Conservation (phyloP, 2,329 filamentous ascomycete species). For the Cercospora sp. region DNA sequence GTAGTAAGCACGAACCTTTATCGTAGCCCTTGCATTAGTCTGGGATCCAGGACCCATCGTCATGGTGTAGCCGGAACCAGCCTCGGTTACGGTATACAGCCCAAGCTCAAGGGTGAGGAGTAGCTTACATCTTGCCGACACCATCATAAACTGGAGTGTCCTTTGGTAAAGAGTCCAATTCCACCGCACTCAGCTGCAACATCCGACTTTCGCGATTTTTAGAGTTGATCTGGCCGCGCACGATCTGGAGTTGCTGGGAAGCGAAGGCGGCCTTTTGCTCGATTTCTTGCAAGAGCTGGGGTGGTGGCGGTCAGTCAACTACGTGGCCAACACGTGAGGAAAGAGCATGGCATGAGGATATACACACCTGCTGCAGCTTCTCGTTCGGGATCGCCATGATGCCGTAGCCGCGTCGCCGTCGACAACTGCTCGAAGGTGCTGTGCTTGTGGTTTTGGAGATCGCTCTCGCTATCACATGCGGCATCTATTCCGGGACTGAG, state of each 20-base stretch:
- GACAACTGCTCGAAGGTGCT: background rate
- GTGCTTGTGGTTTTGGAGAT: background rate
- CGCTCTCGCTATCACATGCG: background rate
- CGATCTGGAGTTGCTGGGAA: constrained; percentile 87
- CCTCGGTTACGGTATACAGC: constrained; percentile 16
- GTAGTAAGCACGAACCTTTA: constrained; percentile 83
- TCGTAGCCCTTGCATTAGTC: constrained; percentile 18
- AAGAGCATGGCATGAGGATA: background rate
- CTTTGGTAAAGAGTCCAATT: constrained; percentile 72
- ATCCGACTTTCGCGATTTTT: constrained; percentile 89
- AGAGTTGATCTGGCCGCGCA: constrained; percentile 76
- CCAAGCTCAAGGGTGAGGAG: constrained; percentile 6
- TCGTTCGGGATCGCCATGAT: constrained; percentile 90
- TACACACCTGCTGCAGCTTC: constrained; percentile 81
- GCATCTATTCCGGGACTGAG: background rate
- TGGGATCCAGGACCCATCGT: constrained; percentile 10
- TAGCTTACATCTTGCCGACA: constrained; percentile 84
- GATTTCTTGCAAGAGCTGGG: constrained; percentile 86
- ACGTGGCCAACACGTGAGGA: background rate
- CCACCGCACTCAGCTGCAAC: constrained; percentile 80
- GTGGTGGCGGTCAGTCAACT: constrained; percentile 18
- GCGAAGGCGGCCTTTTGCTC: constrained; percentile 84
- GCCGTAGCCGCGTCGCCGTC: background rate
- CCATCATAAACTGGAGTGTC: constrained; percentile 88
- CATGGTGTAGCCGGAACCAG: constrained; percentile 9